phyloP scores from a whole-genome alignment of 164 flowering plant species.

The Stephania cephalantha region DNA sequence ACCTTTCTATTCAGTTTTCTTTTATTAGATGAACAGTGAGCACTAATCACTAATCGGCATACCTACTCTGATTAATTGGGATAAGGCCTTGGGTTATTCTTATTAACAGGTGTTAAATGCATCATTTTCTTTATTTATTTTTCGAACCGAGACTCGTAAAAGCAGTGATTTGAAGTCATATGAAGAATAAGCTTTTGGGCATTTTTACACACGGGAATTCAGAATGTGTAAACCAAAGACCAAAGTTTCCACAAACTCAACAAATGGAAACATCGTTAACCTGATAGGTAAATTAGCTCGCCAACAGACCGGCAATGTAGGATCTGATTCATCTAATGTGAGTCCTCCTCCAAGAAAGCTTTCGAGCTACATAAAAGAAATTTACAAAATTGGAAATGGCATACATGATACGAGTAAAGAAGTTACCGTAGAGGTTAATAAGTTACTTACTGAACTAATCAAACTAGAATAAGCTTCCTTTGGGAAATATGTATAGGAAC shows the following conservation, averaged over 20 bases:
- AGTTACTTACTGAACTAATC: conserved; percentile 45
- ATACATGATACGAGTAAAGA: conserved; percentile 2
- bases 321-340: conserved; percentile 43
- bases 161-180: not conserved
- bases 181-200: no score
- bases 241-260: not conserved
- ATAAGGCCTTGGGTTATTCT: not conserved
- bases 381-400: conserved; percentile 3
- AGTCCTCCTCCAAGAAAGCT: conserved; percentile 31
- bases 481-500: conserved; percentile 74
- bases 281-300: conserved; percentile 46
- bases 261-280: conserved; percentile 19
- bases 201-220: no score
- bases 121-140: not conserved
- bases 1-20: not conserved
- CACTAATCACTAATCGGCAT: not conserved
- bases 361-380: conserved; percentile 38
- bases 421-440: not conserved
- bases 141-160: not conserved
- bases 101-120: not conserved
- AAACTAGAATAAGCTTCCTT: conserved; percentile 51
- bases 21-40: not conserved
- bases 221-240: no score
- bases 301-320: conserved; percentile 74
- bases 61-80: not conserved